These are phyloP conservation scores for Sphaerulina musiva DNA, from an alignment of 2,329 filamentous ascomycete species.

Conservation along the genomic window DNA sequence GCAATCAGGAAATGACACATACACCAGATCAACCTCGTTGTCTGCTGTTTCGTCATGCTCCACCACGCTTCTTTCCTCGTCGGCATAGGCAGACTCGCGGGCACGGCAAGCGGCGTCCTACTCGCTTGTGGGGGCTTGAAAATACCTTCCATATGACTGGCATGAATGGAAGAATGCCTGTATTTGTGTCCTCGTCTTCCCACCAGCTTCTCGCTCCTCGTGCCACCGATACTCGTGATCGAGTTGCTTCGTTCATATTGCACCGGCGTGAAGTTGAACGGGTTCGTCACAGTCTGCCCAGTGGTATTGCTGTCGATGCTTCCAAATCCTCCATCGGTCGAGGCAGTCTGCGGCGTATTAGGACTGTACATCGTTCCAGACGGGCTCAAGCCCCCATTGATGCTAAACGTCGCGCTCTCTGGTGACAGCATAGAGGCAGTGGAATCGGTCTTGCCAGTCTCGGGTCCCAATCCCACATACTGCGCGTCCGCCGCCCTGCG, in stretches of 20 bases:
- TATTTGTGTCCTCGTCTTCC: conserved; percentile 94
- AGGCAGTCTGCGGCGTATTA: conserved; percentile 30
- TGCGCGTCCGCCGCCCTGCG: conserved; percentile 5
- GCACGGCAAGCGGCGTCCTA: conserved; percentile 77
- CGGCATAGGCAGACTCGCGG: conserved; percentile 84
- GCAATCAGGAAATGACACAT: conserved; percentile 79
- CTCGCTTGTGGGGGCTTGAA: conserved; percentile 81
- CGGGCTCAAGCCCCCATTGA: conserved; percentile 22
- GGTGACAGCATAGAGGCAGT: conserved; percentile 28
- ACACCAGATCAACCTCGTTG: conserved; percentile 78
- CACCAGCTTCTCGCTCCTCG: conserved; percentile 68
- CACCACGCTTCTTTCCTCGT: conserved; percentile 80
- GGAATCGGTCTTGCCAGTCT: conserved; percentile 17
- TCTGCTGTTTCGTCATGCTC: conserved; percentile 86
- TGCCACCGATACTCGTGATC: conserved; percentile 44
- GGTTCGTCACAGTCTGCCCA: conserved; percentile 47
- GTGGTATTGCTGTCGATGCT: conserved; percentile 20
- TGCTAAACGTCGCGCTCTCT: conserved; percentile 26
- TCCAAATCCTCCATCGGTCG: conserved; percentile 28
- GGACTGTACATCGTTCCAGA: conserved; percentile 27
- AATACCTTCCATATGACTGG: conserved; percentile 89
- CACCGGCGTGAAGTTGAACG: conserved; percentile 87
- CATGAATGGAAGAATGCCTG: conserved; percentile 80
- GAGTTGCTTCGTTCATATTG: conserved; percentile 33
- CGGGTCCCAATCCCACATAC: conserved; percentile 6